Percentiles rank a stretch among this genome's conserved stretches.
Conservation (phyloP, 306 rosid species). For the Trichosanthes truncata region DNA sequence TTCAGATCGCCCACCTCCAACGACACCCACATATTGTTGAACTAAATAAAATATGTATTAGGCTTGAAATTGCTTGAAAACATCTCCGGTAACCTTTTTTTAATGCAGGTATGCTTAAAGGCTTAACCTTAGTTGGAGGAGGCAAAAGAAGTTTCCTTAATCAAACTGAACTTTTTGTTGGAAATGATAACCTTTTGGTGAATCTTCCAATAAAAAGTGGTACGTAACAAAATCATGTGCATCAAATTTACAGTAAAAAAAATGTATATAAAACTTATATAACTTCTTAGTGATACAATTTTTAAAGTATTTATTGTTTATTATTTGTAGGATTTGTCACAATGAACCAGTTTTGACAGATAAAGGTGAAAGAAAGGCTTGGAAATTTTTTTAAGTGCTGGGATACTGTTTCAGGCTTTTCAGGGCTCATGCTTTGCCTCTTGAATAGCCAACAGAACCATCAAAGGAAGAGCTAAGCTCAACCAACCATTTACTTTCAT, state of each 20-base stretch:
- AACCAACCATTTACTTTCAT: conserved; percentile 1
- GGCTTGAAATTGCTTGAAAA: background rate
- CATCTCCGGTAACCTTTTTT: background rate
- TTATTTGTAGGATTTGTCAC: background rate
- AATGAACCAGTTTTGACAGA: background rate
- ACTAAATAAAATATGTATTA: background rate
- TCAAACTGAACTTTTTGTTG: background rate
- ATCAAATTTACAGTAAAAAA: background rate
- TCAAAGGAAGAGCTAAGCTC: background rate
- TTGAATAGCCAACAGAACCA: background rate
- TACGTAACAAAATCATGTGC: background rate
- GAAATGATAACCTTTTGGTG: conserved; percentile 1
- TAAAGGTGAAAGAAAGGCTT: background rate
- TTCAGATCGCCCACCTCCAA: no score
- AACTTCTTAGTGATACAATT: background rate
- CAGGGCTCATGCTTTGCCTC: conserved; percentile 1
- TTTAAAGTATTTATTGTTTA: background rate
- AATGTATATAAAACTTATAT: background rate
- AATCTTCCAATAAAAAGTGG: background rate
- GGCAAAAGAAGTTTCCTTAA: background rate
- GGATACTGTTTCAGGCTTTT: background rate
- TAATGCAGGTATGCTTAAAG: background rate
- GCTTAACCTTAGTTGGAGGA: background rate
- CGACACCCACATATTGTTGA: no score
- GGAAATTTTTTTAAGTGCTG: background rate